phyloP scores from a whole-genome alignment of 805 yeast genomes.

The Metschnikowia reukaufii region DNA sequence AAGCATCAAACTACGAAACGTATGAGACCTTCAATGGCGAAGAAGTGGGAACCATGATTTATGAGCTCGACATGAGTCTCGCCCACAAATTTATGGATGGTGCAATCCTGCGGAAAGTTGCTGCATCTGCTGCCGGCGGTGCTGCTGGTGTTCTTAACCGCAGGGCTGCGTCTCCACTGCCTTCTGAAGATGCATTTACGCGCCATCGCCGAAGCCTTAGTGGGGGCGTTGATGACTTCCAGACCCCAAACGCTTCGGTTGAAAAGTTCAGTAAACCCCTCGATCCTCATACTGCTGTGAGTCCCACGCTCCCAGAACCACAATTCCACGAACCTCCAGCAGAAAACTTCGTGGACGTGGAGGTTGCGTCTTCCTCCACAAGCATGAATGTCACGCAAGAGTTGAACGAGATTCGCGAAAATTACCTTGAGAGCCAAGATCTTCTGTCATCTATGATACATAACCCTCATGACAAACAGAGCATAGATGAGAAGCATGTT shows the following conservation, averaged over 20 bases:
- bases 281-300: slow-evolving; percentile 20
- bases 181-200: slow-evolving; percentile 20
- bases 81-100: slow-evolving; percentile 32
- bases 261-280: slow-evolving; percentile 25
- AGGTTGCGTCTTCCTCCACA: slow-evolving; percentile 27
- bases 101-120: slow-evolving; percentile 14
- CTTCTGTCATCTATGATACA: background rate
- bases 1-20: slow-evolving; percentile 50
- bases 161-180: slow-evolving; percentile 18
- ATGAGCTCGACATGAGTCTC: slow-evolving; percentile 56
- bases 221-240: slow-evolving; percentile 32
- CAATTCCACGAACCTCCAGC: background rate
- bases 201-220: slow-evolving; percentile 39
- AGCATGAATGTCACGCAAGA: slow-evolving; percentile 13
- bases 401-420: slow-evolving; percentile 6
- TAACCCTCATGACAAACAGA: background rate
- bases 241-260: slow-evolving; percentile 26
- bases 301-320: background rate
- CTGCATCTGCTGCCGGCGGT: slow-evolving; percentile 23
- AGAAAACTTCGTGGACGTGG: slow-evolving; percentile 33
- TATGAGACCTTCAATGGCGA: slow-evolving; percentile 51
- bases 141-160: slow-evolving; percentile 21
- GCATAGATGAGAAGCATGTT: background rate
- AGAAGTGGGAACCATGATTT: slow-evolving; percentile 56
- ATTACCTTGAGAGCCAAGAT: slow-evolving; percentile 1